phyloP scores from a whole-genome alignment of 371 early-diverging fungal genomes.

The Mortierella sp. region DNA sequence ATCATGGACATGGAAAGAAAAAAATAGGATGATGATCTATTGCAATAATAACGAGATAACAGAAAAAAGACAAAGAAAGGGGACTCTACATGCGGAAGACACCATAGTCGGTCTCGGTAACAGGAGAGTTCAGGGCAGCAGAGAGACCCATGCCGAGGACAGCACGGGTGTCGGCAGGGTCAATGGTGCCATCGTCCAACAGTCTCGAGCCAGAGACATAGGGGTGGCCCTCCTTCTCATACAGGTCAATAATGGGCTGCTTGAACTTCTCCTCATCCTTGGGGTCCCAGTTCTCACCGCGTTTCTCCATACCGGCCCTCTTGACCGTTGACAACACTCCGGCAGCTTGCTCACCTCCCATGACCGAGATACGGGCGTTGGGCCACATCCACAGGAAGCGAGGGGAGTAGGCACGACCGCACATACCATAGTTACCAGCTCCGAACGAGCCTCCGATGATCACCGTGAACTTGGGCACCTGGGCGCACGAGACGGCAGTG shows the following conservation, averaged over 20 bases:
- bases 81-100: slow-evolving; percentile 95
- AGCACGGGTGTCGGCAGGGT: slow-evolving; percentile 91
- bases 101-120: slow-evolving; percentile 88
- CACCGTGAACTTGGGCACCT: slow-evolving; percentile 97
- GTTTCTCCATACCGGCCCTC: slow-evolving; percentile 87
- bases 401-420: slow-evolving; percentile 96
- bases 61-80: background rate
- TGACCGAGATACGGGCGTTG: slow-evolving; percentile 95
- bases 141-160: slow-evolving; percentile 91
- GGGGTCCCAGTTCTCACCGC: slow-evolving; percentile 80
- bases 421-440: slow-evolving; percentile 99
- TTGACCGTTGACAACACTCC: slow-evolving; percentile 93
- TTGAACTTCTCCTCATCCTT: slow-evolving; percentile 88
- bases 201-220: slow-evolving; percentile 91
- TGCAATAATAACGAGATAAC: slow-evolving; percentile 1
- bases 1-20: slow-evolving; percentile 2
- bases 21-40: slow-evolving; percentile 1
- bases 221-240: slow-evolving; percentile 97
- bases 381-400: slow-evolving; percentile 99
- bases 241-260: slow-evolving; percentile 86
- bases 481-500: slow-evolving; percentile 95
- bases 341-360: slow-evolving; percentile 99
- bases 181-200: slow-evolving; percentile 98
- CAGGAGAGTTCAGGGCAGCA: slow-evolving; percentile 86
- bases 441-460: slow-evolving; percentile 95